Evolutionary conservation across 2,329 filamentous ascomycete species (phyloP), one percentile per base, ranked within the genome.

Genomic region (Colletotrichum siamense): DNA sequence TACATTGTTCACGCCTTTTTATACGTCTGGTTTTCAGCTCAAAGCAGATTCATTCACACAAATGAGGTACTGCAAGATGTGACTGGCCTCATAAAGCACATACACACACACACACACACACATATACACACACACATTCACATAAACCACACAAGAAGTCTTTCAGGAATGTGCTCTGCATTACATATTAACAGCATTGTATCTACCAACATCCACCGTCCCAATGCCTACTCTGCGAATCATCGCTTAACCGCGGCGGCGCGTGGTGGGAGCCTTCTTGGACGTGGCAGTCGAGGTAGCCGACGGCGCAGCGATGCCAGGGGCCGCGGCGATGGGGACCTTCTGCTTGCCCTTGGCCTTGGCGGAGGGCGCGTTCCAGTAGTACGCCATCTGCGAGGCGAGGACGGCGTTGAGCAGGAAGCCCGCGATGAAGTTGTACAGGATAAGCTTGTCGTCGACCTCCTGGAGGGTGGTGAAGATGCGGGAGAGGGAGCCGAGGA

Each of bases 401-500:
- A 99, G 89, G 73, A 99, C 91, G 74, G 93, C 89, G 86, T 99
- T 99, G 80, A 99, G 91, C n/a, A 89, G 87, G 84, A 98, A 98
- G 32, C 96, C 97, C 9, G 96, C 95, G 71, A 99, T 87, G 89
- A 98, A 99, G 67, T 96, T 95, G 87, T 98, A 99, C 30, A 99
- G 91, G 81, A 99, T 99, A 75, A 99, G 90, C 86, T 96, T 96
- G 86, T 99, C 97, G 84, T 98, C 95, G 76, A 99, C 97, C 88
- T 99, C 97, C 83, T 99, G 96, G 74, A 99, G 89, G 10, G 98
- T 99, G 36, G 97, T 99, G 86, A 98, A 99, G 87, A 99, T 98
- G 83, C 97, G 95, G 30, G 95, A 95, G 75, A 99, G 92, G 59
- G 96, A 98, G 52, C 98, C 97, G 80, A 93, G 90, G 81, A 99